Evolutionary conservation across 1,284 basidiomycete genomes (phyloP).

Genomic region (Trichosporon coremiiforme): DNA sequence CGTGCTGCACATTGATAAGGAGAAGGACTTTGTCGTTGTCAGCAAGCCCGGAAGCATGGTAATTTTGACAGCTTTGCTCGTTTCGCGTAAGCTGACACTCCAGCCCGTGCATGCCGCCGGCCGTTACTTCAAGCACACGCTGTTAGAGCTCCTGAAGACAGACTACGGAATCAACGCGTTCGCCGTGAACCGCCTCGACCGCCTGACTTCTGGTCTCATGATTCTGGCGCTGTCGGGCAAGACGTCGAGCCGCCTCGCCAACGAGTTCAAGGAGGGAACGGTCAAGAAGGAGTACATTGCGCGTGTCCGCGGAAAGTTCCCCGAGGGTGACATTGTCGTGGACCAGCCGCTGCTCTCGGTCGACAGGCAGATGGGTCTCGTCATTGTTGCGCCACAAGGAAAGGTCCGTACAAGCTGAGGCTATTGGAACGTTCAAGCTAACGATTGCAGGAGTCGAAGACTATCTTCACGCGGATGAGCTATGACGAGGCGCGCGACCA

Average conservation of each 20-base stretch:
- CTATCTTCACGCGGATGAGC: conserved; percentile 80
- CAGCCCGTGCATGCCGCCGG: conserved; percentile 88
- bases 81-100: neutral
- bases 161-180: conserved; percentile 86
- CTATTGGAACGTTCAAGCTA: neutral
- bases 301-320: conserved; percentile 78
- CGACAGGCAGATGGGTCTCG: conserved; percentile 93
- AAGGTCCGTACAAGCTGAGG: conserved; percentile 63
- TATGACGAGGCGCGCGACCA: conserved; percentile 83
- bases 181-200: conserved; percentile 91
- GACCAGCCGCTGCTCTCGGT: conserved; percentile 87
- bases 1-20: conserved; percentile 73
- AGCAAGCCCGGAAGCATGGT: conserved; percentile 93
- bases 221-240: conserved; percentile 78
- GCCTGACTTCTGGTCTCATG: conserved; percentile 95
- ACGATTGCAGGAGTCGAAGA: conserved; percentile 71
- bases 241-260: conserved; percentile 71
- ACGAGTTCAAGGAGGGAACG: conserved; percentile 77
- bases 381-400: conserved; percentile 90
- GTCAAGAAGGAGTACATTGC: conserved; percentile 92
- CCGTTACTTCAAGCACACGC: conserved; percentile 81
- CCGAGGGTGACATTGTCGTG: conserved; percentile 76
- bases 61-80: conserved; percentile 53
- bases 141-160: conserved; percentile 80
- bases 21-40: conserved; percentile 83